Conservation (phyloP, 1,139 yeast species). For the Debaryomycetaceae sp. region DNA sequence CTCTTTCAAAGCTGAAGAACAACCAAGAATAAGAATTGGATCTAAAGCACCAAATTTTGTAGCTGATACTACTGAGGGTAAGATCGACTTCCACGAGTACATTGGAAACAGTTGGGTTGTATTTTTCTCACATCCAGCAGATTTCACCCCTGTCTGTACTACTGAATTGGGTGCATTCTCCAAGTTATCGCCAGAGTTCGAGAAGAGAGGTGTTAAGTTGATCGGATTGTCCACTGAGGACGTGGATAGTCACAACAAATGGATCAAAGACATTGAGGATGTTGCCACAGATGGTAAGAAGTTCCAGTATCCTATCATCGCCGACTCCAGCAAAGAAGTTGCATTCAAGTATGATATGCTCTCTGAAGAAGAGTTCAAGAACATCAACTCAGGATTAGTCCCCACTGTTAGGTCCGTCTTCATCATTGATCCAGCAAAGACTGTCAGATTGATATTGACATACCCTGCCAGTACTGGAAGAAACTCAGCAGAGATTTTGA, state of each 20-base stretch:
- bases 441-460: conserved; percentile 74
- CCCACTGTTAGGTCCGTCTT: conserved; percentile 86
- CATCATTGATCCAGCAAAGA: conserved; percentile 83
- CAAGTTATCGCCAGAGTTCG: conserved; percentile 76
- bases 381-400: conserved; percentile 64
- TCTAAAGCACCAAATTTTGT: conserved; percentile 81
- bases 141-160: conserved; percentile 93
- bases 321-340: conserved; percentile 76
- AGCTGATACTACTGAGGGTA: conserved; percentile 75
- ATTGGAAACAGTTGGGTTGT: conserved; percentile 82
- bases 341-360: conserved; percentile 87
- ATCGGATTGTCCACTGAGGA: conserved; percentile 83
- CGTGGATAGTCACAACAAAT: conserved; percentile 69
- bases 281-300: conserved; percentile 56
- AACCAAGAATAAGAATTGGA: conserved; percentile 68
- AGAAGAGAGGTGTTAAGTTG: conserved; percentile 74
- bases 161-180: conserved; percentile 94
- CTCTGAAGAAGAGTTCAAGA: conserved; percentile 82
- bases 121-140: conserved; percentile 89
- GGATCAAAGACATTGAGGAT: conserved; percentile 89
- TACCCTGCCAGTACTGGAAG: conserved; percentile 93
- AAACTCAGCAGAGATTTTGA: conserved; percentile 81
- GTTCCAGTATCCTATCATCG: conserved; percentile 82
- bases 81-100: conserved; percentile 76
- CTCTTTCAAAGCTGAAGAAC: conserved; percentile 56